phyloP scores from a whole-genome alignment of 179 eudicot genomes.

The Silene vulgaris region DNA sequence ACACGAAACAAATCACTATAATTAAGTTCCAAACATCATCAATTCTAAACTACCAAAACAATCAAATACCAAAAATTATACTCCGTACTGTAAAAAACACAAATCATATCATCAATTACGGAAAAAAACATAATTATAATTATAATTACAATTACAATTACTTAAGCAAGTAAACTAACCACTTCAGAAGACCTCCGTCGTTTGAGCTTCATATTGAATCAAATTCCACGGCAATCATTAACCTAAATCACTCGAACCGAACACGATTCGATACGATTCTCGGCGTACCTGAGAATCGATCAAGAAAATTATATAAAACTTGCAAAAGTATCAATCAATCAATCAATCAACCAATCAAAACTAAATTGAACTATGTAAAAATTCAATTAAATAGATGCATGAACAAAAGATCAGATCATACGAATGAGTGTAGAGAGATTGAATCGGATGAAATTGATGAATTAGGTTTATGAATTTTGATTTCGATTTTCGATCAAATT shows the following conservation, averaged over 20 bases:
- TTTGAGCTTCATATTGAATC: slow-evolving; percentile 63
- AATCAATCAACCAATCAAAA: neutral
- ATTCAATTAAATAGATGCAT: slow-evolving; percentile 18
- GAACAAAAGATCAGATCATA: slow-evolving; percentile 21
- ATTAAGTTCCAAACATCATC: neutral
- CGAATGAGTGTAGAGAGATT: neutral
- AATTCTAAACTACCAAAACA: neutral
- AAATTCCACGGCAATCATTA: slow-evolving; percentile 27
- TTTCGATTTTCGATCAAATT: neutral
- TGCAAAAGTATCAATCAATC: neutral
- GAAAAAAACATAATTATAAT: slow-evolving; percentile 2
- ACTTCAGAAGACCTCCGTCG: slow-evolving; percentile 79
- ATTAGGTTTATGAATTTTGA: slow-evolving; percentile 12
- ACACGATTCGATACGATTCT: slow-evolving; percentile 25
- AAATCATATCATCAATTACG: neutral
- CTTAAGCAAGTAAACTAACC: slow-evolving; percentile 37
- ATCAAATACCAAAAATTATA: neutral
- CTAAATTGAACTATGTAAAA: slow-evolving; percentile 8
- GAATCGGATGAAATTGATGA: no score
- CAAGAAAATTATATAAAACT: slow-evolving; percentile 10
- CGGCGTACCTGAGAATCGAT: slow-evolving; percentile 13
- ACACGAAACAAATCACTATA: neutral
- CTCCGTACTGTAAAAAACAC: neutral
- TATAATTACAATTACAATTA: no score
- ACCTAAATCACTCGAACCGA: slow-evolving; percentile 11